phyloP scores from a whole-genome alignment of 805 yeast genomes.

The Teunomyces gatunensis region DNA sequence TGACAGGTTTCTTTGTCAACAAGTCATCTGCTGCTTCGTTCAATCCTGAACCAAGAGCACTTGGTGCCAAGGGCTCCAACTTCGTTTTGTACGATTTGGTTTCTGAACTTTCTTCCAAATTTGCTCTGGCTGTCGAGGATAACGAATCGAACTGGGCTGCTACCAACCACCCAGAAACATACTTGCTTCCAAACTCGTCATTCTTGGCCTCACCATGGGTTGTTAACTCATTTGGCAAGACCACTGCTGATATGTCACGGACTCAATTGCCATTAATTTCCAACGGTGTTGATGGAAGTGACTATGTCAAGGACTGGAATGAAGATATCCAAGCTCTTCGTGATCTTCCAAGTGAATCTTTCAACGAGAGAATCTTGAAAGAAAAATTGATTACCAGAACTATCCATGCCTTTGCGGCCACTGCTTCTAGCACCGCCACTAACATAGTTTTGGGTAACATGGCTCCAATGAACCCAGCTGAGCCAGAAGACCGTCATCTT shows the following conservation, averaged over 20 bases:
- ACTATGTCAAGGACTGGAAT: slow-evolving; percentile 73
- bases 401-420: slow-evolving; percentile 70
- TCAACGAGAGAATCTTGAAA: slow-evolving; percentile 67
- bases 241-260: slow-evolving; percentile 56
- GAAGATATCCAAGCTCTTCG: slow-evolving; percentile 83
- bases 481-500: slow-evolving; percentile 58
- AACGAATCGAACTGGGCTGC: slow-evolving; percentile 47
- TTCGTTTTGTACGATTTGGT: slow-evolving; percentile 63
- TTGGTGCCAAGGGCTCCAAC: slow-evolving; percentile 31
- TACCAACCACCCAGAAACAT: slow-evolving; percentile 50
- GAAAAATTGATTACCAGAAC: slow-evolving; percentile 74
- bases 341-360: slow-evolving; percentile 59
- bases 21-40: slow-evolving; percentile 64
- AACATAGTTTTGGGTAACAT: slow-evolving; percentile 72
- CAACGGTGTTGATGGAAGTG: slow-evolving; percentile 61
- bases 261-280: slow-evolving; percentile 53
- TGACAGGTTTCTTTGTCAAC: slow-evolving; percentile 77
- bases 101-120: slow-evolving; percentile 61
- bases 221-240: slow-evolving; percentile 28
- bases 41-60: slow-evolving; percentile 57
- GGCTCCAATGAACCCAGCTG: slow-evolving; percentile 77
- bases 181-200: slow-evolving; percentile 58
- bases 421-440: slow-evolving; percentile 78
- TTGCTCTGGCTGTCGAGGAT: slow-evolving; percentile 48
- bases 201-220: slow-evolving; percentile 78